Percentiles rank a stretch among this genome's conserved stretches.
Conservation (phyloP, 2,329 filamentous ascomycete species). For the Cladophialophora yegresii region DNA sequence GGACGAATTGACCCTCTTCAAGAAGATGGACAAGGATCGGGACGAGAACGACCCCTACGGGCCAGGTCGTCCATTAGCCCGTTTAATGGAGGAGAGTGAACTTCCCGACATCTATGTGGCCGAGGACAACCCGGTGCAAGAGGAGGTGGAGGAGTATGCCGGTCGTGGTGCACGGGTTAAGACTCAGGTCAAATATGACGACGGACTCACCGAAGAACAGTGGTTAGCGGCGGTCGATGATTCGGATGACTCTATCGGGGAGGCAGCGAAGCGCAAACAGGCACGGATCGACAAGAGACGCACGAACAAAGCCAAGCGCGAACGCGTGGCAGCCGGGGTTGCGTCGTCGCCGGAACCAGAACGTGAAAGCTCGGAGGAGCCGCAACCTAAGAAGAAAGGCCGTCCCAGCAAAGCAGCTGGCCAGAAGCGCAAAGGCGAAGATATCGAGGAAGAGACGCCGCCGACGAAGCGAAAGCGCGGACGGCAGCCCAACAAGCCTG, state of each 20-base stretch:
- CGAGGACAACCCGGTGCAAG: slow-evolving; percentile 79
- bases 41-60: slow-evolving; percentile 69
- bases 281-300: slow-evolving; percentile 79
- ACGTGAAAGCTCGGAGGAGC: slow-evolving; percentile 67
- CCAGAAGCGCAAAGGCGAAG: slow-evolving; percentile 84
- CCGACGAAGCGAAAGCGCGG: slow-evolving; percentile 76
- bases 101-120: slow-evolving; percentile 91
- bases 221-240: slow-evolving; percentile 98
- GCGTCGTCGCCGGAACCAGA: slow-evolving; percentile 79
- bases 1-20: slow-evolving; percentile 74
- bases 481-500: slow-evolving; percentile 68
- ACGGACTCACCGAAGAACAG: slow-evolving; percentile 96
- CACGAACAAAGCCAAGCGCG: slow-evolving; percentile 69
- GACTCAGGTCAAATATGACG: slow-evolving; percentile 91
- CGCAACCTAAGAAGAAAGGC: slow-evolving; percentile 73
- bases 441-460: slow-evolving; percentile 73
- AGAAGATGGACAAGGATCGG: slow-evolving; percentile 78
- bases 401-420: slow-evolving; percentile 66
- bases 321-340: slow-evolving; percentile 46
- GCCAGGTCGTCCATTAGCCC: slow-evolving; percentile 65
- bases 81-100: slow-evolving; percentile 83
- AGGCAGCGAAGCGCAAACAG: slow-evolving; percentile 85
- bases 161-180: slow-evolving; percentile 94
- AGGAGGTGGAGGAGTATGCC: slow-evolving; percentile 68
- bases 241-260: slow-evolving; percentile 90